Percentiles rank a stretch among this genome's conserved stretches.
Evolutionary conservation across 768 basidiomycete genomes (phyloP).

Genomic region (Hydnomerulius pinastri): DNA sequence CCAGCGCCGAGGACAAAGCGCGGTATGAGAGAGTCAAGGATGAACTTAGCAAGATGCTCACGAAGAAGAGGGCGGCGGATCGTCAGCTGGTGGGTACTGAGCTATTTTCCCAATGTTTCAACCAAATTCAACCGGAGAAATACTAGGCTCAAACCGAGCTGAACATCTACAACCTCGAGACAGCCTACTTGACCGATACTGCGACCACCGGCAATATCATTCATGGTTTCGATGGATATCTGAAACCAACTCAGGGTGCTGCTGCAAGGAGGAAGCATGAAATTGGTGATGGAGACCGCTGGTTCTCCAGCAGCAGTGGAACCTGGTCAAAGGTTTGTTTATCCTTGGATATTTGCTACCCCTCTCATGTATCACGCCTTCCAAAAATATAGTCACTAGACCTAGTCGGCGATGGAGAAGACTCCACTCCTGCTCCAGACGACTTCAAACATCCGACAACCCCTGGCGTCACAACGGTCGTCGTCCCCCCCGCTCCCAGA

Average conservation of each 20-base stretch:
- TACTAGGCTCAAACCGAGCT: constrained; percentile 75
- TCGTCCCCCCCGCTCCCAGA: constrained; percentile 72
- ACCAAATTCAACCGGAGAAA: neutral
- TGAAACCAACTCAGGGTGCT: constrained; percentile 66
- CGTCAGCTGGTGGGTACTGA: constrained; percentile 64
- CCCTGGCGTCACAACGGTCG: constrained; percentile 73
- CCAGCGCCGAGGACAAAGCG: constrained; percentile 65
- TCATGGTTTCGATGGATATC: constrained; percentile 83
- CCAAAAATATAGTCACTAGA: constrained; percentile 66
- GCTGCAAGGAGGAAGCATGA: constrained; percentile 66
- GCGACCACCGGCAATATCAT: constrained; percentile 86
- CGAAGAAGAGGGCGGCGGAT: constrained; percentile 74
- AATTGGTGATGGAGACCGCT: constrained; percentile 72
- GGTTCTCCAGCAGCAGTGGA: constrained; percentile 81
- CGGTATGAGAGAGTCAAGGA: constrained; percentile 74
- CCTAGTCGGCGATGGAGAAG: constrained; percentile 67
- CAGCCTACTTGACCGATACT: constrained; percentile 75
- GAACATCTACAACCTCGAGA: constrained; percentile 78
- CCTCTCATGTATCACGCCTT: constrained; percentile 9
- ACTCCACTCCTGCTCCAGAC: constrained; percentile 61
- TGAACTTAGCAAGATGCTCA: constrained; percentile 71
- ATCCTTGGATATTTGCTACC: constrained; percentile 1
- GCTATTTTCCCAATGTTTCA: neutral
- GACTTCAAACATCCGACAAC: constrained; percentile 69
- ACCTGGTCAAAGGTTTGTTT: constrained; percentile 68